Conservation (phyloP, 75 land plant genomes). For the Cryptomeria japonica region DNA sequence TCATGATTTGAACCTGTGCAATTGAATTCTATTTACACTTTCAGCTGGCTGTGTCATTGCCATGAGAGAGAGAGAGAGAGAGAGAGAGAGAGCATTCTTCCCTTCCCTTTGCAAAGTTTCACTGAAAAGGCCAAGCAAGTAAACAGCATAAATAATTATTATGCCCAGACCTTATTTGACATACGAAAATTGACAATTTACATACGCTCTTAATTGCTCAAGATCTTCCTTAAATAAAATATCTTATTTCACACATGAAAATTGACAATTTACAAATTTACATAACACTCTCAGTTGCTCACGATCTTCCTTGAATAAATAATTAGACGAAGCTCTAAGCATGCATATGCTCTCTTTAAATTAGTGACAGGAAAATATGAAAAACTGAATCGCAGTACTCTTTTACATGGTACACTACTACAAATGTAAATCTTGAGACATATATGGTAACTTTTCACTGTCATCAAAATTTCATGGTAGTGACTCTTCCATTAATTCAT, state of each 20-base stretch:
- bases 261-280: neutral
- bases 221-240: neutral
- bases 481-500: slow-evolving; percentile 15
- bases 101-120: too few relatives aligned
- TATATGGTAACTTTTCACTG: neutral
- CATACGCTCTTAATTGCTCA: neutral
- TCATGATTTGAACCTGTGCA: too few relatives aligned
- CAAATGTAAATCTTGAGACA: neutral
- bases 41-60: too few relatives aligned
- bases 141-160: neutral
- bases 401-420: neutral
- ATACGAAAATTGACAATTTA: too few relatives aligned
- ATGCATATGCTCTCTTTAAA: neutral
- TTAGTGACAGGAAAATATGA: neutral
- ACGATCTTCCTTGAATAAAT: neutral
- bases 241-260: too few relatives aligned
- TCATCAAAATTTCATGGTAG: neutral
- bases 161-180: neutral
- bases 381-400: neutral
- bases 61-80: too few relatives aligned
- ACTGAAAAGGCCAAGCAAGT: neutral
- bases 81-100: too few relatives aligned
- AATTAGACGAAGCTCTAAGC: neutral
- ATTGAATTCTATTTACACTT: too few relatives aligned
- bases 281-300: neutral